Evolutionary conservation across 2,329 filamentous ascomycete species (phyloP).

Genomic region (Aureobasidium pullulans): DNA sequence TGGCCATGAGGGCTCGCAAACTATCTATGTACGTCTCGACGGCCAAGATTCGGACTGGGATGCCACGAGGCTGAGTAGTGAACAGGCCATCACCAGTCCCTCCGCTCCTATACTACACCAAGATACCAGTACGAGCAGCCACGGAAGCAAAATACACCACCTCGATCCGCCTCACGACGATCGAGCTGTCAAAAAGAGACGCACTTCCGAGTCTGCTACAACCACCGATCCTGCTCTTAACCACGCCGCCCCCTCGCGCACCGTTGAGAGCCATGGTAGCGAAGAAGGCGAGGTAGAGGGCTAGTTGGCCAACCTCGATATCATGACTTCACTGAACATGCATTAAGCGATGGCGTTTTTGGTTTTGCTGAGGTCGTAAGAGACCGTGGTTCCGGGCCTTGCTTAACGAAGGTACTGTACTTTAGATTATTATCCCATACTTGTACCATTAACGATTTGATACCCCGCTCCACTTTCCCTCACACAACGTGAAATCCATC

Average conservation of each 20-base stretch:
- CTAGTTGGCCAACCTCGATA: constrained; percentile 20
- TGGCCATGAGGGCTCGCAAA: constrained; percentile 31
- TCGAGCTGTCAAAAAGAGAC: constrained; percentile 19
- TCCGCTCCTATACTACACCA: constrained; percentile 17
- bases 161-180: constrained; percentile 19
- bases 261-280: constrained; percentile 27
- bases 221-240: not conserved
- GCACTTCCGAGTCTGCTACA: not conserved
- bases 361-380: not conserved
- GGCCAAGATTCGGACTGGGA: constrained; percentile 21
- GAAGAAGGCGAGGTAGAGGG: constrained; percentile 44
- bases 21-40: constrained; percentile 40
- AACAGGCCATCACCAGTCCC: constrained; percentile 20
- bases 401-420: not conserved
- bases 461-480: not conserved
- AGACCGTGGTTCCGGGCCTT: not conserved
- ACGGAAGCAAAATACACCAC: constrained; percentile 22
- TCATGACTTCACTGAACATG: constrained; percentile 20
- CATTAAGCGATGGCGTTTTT: constrained; percentile 27
- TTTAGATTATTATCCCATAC: not conserved
- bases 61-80: constrained; percentile 23
- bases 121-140: constrained; percentile 24
- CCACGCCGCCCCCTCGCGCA: constrained; percentile 3
- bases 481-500: not conserved
- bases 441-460: not conserved